Percentiles rank a stretch among this genome's conserved stretches.
These are phyloP conservation scores for Leptodontidium sp. DNA, from an alignment of 2,329 filamentous ascomycete genomes.

Conservation along the genomic window DNA sequence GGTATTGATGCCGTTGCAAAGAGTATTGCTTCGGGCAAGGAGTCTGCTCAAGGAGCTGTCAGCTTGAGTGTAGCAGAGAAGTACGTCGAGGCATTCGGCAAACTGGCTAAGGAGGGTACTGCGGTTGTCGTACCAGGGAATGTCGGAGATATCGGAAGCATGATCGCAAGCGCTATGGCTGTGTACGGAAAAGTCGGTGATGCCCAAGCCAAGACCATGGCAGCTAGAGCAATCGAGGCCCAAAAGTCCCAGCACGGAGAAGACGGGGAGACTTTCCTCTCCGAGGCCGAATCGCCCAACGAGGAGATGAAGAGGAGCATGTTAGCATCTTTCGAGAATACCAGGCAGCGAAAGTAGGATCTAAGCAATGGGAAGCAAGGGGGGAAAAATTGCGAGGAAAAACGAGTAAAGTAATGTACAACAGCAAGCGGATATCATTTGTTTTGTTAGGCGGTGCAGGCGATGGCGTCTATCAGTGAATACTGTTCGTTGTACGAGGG, in stretches of 20 bases:
- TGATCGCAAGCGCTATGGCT: conserved; percentile 96
- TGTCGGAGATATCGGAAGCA: conserved; percentile 92
- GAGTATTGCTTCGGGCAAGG: conserved; percentile 76
- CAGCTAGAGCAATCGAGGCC: conserved; percentile 57
- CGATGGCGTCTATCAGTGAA: conserved; percentile 26
- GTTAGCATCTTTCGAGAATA: conserved; percentile 56
- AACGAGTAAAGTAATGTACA: conserved; percentile 32
- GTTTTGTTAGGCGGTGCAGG: conserved; percentile 15
- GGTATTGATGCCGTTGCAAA: conserved; percentile 88
- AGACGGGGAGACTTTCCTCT: conserved; percentile 30
- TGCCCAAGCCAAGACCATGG: conserved; percentile 74
- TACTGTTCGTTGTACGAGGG: conserved; percentile 24
- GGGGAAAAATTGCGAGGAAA: conserved; percentile 11
- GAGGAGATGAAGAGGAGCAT: conserved; percentile 56
- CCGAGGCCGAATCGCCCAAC: conserved; percentile 45
- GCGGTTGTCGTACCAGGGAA: conserved; percentile 96
- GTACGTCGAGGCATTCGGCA: conserved; percentile 94
- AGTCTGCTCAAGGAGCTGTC: conserved; percentile 82
- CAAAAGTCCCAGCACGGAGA: conserved; percentile 47
- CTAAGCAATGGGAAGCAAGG: not conserved
- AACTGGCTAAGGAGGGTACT: conserved; percentile 93
- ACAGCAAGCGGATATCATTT: conserved; percentile 30
- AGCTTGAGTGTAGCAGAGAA: conserved; percentile 94
- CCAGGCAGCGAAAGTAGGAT: conserved; percentile 42
- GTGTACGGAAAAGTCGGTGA: conserved; percentile 95